Conservation (phyloP, 2,329 filamentous ascomycete genomes). For the Fusarium nygamai region DNA sequence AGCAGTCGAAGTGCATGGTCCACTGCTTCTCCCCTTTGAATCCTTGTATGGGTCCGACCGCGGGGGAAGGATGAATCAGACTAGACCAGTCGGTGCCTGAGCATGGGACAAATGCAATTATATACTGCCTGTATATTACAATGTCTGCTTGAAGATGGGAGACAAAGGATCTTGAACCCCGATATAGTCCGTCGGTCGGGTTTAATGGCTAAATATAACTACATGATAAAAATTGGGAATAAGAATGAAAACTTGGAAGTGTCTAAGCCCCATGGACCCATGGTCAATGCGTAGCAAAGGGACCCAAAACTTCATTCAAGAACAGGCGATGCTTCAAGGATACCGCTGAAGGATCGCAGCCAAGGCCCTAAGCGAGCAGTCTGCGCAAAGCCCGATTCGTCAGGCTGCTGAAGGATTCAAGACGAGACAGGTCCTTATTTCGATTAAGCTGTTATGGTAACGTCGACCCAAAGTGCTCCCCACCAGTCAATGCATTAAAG, state of each 20-base stretch:
- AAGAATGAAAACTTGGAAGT: neutral
- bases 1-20: too few relatives aligned
- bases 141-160: accelerated
- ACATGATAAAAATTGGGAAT: neutral
- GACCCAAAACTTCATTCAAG: neutral
- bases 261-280: neutral
- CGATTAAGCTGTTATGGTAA: constrained; percentile 1
- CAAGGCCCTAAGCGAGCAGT: neutral
- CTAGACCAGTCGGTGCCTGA: too few relatives aligned
- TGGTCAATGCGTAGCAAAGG: neutral
- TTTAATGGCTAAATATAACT: neutral
- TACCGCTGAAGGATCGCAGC: neutral
- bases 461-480: neutral
- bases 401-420: neutral
- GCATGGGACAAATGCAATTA: accelerated
- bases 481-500: neutral
- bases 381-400: neutral
- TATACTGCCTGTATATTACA: accelerated
- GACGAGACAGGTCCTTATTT: constrained; percentile 13
- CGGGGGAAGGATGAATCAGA: accelerated
- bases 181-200: neutral
- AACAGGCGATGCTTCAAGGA: neutral
- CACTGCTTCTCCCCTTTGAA: neutral
- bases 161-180: too few relatives aligned
- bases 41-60: neutral